Evolutionary conservation across 1,284 basidiomycete species (phyloP).

Genomic region (Cryptococcus depauperatus): DNA sequence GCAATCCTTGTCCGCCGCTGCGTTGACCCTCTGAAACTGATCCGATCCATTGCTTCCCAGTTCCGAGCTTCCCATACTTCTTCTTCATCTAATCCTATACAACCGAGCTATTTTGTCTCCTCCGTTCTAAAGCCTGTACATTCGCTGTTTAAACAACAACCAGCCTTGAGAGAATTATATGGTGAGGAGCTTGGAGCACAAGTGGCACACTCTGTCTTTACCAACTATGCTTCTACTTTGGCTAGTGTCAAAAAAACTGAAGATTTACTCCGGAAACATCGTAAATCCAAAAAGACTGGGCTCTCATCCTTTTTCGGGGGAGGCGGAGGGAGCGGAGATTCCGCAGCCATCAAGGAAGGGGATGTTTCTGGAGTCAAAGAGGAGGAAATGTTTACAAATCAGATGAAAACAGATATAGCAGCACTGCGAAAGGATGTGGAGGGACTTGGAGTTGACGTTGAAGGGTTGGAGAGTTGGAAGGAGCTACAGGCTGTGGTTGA

Average conservation of each 20-base stretch:
- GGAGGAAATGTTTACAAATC: conserved; percentile 57
- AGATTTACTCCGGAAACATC: conserved; percentile 71
- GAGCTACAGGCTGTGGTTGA: conserved; percentile 38
- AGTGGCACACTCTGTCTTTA: conserved; percentile 66
- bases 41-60: conserved; percentile 78
- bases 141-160: conserved; percentile 59
- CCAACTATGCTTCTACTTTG: conserved; percentile 53
- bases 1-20: conserved; percentile 66
- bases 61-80: conserved; percentile 51
- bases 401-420: conserved; percentile 80
- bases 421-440: conserved; percentile 69
- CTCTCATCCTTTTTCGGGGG: conserved; percentile 61
- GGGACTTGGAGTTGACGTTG: conserved; percentile 59
- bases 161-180: conserved; percentile 53
- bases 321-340: neutral
- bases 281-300: conserved; percentile 67
- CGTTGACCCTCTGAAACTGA: conserved; percentile 74
- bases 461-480: conserved; percentile 46
- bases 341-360: conserved; percentile 7
- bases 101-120: conserved; percentile 72
- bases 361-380: conserved; percentile 55
- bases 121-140: conserved; percentile 75
- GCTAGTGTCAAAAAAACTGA: conserved; percentile 81
- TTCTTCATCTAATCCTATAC: conserved; percentile 41
- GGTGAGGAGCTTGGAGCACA: conserved; percentile 54